Evolutionary conservation across 108 stramenopile genomes (phyloP), one percentile per base, ranked within the genome.

Genomic region (Cyclotella cryptica): DNA sequence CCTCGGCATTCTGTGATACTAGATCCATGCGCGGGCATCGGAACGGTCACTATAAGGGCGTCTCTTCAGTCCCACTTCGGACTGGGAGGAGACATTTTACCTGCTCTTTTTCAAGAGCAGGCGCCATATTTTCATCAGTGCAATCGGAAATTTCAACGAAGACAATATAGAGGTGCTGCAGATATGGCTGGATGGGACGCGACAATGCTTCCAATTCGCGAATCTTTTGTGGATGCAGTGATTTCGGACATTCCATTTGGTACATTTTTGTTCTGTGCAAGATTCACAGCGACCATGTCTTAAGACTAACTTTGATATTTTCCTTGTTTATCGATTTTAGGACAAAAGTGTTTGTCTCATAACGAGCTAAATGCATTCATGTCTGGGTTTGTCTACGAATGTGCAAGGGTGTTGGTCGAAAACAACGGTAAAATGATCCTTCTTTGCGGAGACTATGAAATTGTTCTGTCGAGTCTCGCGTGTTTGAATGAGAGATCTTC

Each of bases 1-100:
- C 49, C 79, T 68, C 59, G 71, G 18, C 84, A 77, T 43, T 87
- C 84, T 71, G 74, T 87, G 9, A 78, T 92, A 11, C 70, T 92
- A 70, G 90, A 92, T 82, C 90, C 90, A 21, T 92, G 90, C 77
- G 87, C 80, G 7, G 90, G 90, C 1, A 69, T 89, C n/a, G 88
- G 88, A 0, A 92, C 90, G 21, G 51, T 74, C 9, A 60, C 40
- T 17, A 42, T 74, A 6, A 14, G 62, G 6, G 58, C 61, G 15
- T 43, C 62, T 27, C 24, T 63, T 30, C 43, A 35, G 1, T 12
- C 10, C 17, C 51, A 53, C 17, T 74, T 47, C 30, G 85, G 77
- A 18, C 13, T 92, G 27, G 90, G 90, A 30, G 90, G 90, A 21
- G 90, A 92, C 66, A 24, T 92, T 27, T 76, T 79, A 18, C 39